phyloP scores from a whole-genome alignment of 2,329 filamentous ascomycete species.

The Xylariaceae sp. region DNA sequence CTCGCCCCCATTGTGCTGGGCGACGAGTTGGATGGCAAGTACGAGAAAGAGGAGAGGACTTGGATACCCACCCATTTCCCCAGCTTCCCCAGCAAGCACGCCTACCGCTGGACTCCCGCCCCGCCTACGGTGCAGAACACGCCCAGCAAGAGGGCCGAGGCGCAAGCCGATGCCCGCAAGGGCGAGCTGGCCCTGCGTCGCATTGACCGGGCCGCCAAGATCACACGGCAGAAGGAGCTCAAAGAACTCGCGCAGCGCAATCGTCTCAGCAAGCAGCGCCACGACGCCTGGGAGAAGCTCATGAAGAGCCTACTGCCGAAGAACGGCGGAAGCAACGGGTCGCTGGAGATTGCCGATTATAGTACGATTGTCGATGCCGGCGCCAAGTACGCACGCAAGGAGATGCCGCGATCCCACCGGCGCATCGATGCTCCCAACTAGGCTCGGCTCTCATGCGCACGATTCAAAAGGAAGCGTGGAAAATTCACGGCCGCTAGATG shows the following conservation, averaged over 20 bases:
- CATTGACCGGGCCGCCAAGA: conserved; percentile 59
- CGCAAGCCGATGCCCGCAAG: conserved; percentile 56
- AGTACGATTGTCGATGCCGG: conserved; percentile 63
- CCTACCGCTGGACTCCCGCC: conserved; percentile 57
- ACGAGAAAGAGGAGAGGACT: conserved; percentile 50
- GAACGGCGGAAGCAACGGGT: conserved; percentile 29
- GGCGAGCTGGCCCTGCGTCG: conserved; percentile 59
- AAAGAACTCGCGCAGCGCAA: conserved; percentile 53
- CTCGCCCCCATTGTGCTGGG: conserved; percentile 44
- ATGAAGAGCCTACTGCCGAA: conserved; percentile 54
- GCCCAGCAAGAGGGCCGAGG: conserved; percentile 56
- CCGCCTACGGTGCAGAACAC: conserved; percentile 37
- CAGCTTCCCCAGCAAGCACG: conserved; percentile 60
- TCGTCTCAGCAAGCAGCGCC: conserved; percentile 49
- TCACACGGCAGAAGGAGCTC: conserved; percentile 61
- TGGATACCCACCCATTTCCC: conserved; percentile 60
- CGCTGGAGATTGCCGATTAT: conserved; percentile 55
- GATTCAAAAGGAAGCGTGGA: too few relatives aligned
- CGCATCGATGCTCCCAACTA: conserved; percentile 19
- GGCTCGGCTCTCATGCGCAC: too few relatives aligned
- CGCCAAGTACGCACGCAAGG: conserved; percentile 48
- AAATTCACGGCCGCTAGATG: too few relatives aligned
- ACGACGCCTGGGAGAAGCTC: conserved; percentile 57
- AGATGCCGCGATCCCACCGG: conserved; percentile 46
- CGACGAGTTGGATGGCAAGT: conserved; percentile 53